phyloP scores from a whole-genome alignment of 306 rosid genomes.

The Rubus idaeus region DNA sequence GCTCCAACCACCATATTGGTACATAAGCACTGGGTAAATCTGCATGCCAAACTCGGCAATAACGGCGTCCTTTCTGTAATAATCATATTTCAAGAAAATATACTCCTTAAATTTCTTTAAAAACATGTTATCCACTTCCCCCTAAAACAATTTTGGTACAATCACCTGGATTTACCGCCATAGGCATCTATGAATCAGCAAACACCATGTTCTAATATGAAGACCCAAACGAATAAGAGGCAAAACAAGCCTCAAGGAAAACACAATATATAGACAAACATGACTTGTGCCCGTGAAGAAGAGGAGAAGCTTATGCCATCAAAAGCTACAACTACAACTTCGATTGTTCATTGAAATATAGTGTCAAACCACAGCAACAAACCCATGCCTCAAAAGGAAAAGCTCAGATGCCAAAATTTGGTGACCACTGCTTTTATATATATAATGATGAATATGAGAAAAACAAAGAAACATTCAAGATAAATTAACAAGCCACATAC shows the following conservation, averaged over 20 bases:
- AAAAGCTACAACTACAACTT: background rate
- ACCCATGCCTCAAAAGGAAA: background rate
- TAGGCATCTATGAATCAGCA: background rate
- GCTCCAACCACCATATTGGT: too few relatives aligned
- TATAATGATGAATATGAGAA: background rate
- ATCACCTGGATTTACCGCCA: background rate
- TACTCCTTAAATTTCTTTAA: background rate
- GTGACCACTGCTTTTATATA: background rate
- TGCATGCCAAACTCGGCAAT: background rate
- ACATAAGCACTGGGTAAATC: too few relatives aligned
- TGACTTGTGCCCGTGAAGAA: background rate
- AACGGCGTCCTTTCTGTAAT: background rate
- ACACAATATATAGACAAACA: background rate
- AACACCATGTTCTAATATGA: background rate
- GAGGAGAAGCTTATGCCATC: background rate
- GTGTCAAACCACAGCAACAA: background rate
- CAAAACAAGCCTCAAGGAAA: background rate
- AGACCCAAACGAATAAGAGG: background rate
- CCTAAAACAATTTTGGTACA: background rate
- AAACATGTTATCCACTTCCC: background rate
- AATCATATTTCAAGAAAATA: background rate
- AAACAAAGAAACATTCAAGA: background rate
- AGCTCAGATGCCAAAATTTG: background rate
- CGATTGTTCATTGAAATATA: background rate
- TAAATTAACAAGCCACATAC: slow-evolving; percentile 13